phyloP scores from a whole-genome alignment of 2,329 filamentous ascomycete genomes.

The Aspergillus intermedius region DNA sequence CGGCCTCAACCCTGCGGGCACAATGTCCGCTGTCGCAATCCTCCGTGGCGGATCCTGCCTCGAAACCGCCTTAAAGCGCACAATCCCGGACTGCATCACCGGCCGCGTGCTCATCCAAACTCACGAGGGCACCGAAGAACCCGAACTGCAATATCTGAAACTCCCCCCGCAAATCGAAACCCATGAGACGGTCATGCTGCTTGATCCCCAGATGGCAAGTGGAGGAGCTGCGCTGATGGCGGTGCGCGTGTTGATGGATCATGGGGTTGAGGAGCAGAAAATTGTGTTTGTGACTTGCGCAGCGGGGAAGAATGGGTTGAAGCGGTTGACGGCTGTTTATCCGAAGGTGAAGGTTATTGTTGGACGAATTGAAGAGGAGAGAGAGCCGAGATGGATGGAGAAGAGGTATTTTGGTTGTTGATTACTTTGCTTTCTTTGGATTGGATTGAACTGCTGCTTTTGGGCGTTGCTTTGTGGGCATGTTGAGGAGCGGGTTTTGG shows the following conservation, averaged over 20 bases:
- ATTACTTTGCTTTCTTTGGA: conserved; percentile 1
- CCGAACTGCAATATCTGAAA: conserved; percentile 84
- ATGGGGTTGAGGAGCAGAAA: conserved; percentile 74
- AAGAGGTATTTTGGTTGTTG: conserved; percentile 83
- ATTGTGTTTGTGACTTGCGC: conserved; percentile 94
- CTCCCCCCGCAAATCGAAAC: conserved; percentile 65
- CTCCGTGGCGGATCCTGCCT: conserved; percentile 83
- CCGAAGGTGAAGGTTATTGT: conserved; percentile 82
- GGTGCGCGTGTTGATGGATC: conserved; percentile 89
- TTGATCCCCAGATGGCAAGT: conserved; percentile 92
- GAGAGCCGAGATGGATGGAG: conserved; percentile 85
- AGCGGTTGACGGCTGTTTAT: conserved; percentile 80
- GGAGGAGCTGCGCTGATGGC: conserved; percentile 87
- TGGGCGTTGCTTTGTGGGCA: no score
- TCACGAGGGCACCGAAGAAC: conserved; percentile 75
- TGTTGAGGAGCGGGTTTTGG: no score
- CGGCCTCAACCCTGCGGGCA: conserved; percentile 64
- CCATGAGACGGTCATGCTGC: conserved; percentile 74
- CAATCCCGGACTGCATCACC: conserved; percentile 86
- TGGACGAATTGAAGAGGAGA: conserved; percentile 71
- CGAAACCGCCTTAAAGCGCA: conserved; percentile 79
- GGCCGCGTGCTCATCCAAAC: conserved; percentile 89
- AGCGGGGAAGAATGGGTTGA: conserved; percentile 75
- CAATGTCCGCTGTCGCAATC: conserved; percentile 78
- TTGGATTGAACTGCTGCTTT: background rate